A percentile compares a stretch with the other conserved stretches of the same genome.
phyloP scores from a whole-genome alignment of 345 rosid species.

The Brassica rapa region DNA sequence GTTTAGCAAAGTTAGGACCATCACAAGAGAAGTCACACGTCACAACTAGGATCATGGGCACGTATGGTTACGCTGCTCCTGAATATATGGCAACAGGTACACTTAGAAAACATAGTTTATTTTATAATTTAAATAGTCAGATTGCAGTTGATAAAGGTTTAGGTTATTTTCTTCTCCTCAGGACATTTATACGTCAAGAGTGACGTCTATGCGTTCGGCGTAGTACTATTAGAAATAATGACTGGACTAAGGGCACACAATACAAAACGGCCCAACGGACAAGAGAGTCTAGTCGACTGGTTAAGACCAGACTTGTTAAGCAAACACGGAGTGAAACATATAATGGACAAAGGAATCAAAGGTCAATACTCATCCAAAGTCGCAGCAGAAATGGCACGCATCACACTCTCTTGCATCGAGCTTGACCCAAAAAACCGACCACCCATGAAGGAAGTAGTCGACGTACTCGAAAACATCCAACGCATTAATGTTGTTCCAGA shows the following conservation, averaged over 20 bases:
- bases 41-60: constrained; percentile 71
- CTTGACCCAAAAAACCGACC: constrained; percentile 65
- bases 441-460: constrained; percentile 60
- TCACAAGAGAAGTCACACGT: constrained; percentile 62
- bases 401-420: constrained; percentile 52
- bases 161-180: constrained; percentile 18
- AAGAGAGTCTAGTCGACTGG: constrained; percentile 63
- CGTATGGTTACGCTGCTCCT: constrained; percentile 58
- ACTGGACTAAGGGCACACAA: constrained; percentile 65
- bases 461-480: constrained; percentile 31
- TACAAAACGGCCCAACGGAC: constrained; percentile 45
- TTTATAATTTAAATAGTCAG: background rate
- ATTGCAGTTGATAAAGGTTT: background rate
- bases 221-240: constrained; percentile 67
- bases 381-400: constrained; percentile 46
- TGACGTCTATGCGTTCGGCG: constrained; percentile 80
- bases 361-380: constrained; percentile 51
- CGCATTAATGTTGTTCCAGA: constrained; percentile 7
- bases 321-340: constrained; percentile 49
- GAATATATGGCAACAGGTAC: constrained; percentile 72
- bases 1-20: constrained; percentile 73
- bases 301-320: constrained; percentile 48
- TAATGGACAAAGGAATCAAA: constrained; percentile 66
- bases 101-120: background rate
- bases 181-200: constrained; percentile 83